Evolutionary conservation across 495 filamentous ascomycete species (phyloP).

Genomic region (Hyphodiscus hymeniophilus): DNA sequence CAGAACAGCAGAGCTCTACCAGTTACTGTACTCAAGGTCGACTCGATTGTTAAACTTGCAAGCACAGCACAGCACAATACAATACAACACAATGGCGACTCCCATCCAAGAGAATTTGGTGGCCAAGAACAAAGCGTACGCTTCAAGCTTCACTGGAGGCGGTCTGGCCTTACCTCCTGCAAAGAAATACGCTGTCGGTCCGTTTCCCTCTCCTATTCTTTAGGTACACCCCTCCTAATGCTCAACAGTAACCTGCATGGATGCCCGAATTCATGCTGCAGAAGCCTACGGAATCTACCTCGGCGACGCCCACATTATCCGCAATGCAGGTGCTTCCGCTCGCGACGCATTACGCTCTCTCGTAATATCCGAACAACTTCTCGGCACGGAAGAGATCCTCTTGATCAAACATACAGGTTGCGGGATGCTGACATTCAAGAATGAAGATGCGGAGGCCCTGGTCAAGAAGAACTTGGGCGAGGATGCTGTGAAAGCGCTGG

Average conservation of each 20-base stretch:
- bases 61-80: too few species aligned
- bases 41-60: too few species aligned
- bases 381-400: conserved; percentile 71
- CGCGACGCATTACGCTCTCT: conserved; percentile 64
- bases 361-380: conserved; percentile 72
- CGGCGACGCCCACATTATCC: conserved; percentile 75
- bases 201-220: neutral
- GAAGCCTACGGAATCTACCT: conserved; percentile 47
- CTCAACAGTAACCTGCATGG: conserved; percentile 68
- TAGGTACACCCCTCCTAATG: neutral
- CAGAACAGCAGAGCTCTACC: too few species aligned
- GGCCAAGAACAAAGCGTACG: conserved; percentile 52
- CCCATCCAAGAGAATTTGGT: conserved; percentile 46
- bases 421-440: conserved; percentile 75
- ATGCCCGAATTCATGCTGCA: conserved; percentile 69
- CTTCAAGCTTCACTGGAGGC: conserved; percentile 52
- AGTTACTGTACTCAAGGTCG: too few species aligned
- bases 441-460: conserved; percentile 48
- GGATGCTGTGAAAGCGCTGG: conserved; percentile 32
- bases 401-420: conserved; percentile 76
- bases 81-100: conserved; percentile 13
- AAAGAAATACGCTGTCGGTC: conserved; percentile 56
- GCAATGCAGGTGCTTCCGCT: conserved; percentile 64
- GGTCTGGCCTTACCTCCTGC: conserved; percentile 63
- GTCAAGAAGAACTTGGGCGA: conserved; percentile 51